Evolutionary conservation across 371 early-diverging fungal genomes (phyloP).

Genomic region (Mucor velutinosus): DNA sequence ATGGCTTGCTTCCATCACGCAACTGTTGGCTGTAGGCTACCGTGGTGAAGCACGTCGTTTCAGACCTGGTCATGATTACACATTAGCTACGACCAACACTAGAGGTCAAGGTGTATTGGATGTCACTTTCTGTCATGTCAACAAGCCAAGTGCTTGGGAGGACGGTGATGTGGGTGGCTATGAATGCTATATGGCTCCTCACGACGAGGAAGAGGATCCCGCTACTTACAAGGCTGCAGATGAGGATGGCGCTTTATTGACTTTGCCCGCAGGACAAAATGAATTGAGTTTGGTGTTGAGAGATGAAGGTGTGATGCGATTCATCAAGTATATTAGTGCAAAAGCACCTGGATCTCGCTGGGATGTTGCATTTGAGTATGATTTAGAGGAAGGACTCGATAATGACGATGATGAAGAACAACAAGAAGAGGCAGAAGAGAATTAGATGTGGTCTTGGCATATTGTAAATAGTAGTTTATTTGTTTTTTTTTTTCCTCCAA

Average conservation of each 20-base stretch:
- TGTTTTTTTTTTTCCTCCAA: neutral
- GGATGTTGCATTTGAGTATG: constrained; percentile 73
- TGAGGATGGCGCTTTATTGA: constrained; percentile 63
- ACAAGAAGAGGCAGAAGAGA: neutral
- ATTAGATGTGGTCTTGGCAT: neutral
- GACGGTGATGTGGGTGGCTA: constrained; percentile 76
- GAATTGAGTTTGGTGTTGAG: constrained; percentile 67
- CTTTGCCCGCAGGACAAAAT: constrained; percentile 66
- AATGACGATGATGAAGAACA: constrained; percentile 11
- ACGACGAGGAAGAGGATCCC: constrained; percentile 70
- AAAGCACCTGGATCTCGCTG: constrained; percentile 70
- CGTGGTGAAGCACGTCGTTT: constrained; percentile 59
- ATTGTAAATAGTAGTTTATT: constrained; percentile 1
- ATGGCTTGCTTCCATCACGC: constrained; percentile 45
- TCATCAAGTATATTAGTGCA: constrained; percentile 80
- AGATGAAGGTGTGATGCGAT: constrained; percentile 76
- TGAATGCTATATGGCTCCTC: constrained; percentile 75
- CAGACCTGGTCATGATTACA: constrained; percentile 73
- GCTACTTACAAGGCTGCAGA: constrained; percentile 66
- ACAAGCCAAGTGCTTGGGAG: constrained; percentile 47
- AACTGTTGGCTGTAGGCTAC: constrained; percentile 25
- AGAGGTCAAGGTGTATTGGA: constrained; percentile 42
- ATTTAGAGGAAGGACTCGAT: constrained; percentile 22
- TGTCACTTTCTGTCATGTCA: constrained; percentile 53
- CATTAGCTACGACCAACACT: constrained; percentile 53